phyloP scores from a whole-genome alignment of 2,329 filamentous ascomycete species.

The Thielaviopsis ethacetica region DNA sequence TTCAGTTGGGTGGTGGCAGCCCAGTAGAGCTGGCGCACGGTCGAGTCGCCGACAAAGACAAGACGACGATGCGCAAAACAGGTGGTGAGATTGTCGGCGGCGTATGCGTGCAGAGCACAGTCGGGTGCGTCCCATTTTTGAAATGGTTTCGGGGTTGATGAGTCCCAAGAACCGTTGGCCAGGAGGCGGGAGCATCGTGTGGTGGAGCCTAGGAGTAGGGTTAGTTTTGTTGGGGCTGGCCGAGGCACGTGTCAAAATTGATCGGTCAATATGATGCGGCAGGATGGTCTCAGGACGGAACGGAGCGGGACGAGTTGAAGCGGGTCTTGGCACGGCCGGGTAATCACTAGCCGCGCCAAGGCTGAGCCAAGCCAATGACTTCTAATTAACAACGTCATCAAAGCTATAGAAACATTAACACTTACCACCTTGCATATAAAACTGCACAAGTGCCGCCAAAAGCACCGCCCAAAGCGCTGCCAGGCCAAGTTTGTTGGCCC shows the following conservation, averaged over 20 bases:
- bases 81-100: constrained; percentile 29
- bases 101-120: constrained; percentile 42
- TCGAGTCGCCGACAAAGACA: constrained; percentile 46
- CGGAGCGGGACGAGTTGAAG: neutral
- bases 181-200: constrained; percentile 37
- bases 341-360: neutral
- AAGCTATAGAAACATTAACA: neutral
- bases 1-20: constrained; percentile 33
- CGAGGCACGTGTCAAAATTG: too few relatives aligned
- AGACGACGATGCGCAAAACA: constrained; percentile 36
- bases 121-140: constrained; percentile 42
- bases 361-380: neutral
- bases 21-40: constrained; percentile 44
- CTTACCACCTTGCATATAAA: neutral
- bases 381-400: neutral
- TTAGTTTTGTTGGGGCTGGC: neutral
- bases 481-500: neutral
- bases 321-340: neutral
- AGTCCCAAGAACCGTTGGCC: constrained; percentile 33
- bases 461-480: neutral
- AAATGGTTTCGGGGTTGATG: constrained; percentile 19
- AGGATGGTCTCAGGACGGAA: too few relatives aligned
- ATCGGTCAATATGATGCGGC: too few relatives aligned
- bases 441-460: neutral
- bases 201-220: constrained; percentile 22